phyloP scores from a whole-genome alignment of 2,329 filamentous ascomycete species.

The Beauveria sp. region DNA sequence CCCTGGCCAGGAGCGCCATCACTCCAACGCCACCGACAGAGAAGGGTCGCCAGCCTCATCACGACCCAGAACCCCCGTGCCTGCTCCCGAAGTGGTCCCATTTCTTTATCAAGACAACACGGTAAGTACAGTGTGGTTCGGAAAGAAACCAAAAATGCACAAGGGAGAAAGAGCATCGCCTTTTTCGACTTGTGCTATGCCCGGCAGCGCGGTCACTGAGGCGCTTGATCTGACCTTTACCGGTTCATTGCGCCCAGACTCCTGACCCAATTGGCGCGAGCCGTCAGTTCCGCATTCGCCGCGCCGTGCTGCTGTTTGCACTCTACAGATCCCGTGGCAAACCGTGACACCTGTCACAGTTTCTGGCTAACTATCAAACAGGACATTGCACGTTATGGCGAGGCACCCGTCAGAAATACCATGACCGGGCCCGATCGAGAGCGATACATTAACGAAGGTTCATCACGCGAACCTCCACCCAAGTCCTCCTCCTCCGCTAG shows the following conservation, averaged over 20 bases:
- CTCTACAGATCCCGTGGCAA: background rate
- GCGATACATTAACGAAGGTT: constrained; percentile 49
- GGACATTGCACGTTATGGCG: constrained; percentile 71
- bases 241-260: constrained; percentile 4
- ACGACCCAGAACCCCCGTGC: constrained; percentile 75
- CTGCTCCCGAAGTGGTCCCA: constrained; percentile 90
- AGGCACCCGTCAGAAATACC: constrained; percentile 66
- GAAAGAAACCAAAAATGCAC: background rate
- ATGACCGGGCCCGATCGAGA: constrained; percentile 63
- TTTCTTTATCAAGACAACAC: constrained; percentile 80
- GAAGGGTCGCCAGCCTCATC: constrained; percentile 70
- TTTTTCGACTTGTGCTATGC: background rate
- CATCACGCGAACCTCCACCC: constrained; percentile 39
- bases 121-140: constrained; percentile 43
- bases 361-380: constrained; percentile 25
- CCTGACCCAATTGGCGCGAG: constrained; percentile 5
- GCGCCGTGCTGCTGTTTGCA: background rate
- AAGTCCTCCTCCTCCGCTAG: constrained; percentile 58
- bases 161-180: constrained; percentile 16
- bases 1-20: constrained; percentile 66
- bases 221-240: constrained; percentile 9
- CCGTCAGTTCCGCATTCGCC: constrained; percentile 1
- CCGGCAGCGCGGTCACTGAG: background rate
- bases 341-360: constrained; percentile 7
- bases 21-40: constrained; percentile 67